phyloP scores from a whole-genome alignment of 345 rosid species.

The Lagerstroemia speciosa region DNA sequence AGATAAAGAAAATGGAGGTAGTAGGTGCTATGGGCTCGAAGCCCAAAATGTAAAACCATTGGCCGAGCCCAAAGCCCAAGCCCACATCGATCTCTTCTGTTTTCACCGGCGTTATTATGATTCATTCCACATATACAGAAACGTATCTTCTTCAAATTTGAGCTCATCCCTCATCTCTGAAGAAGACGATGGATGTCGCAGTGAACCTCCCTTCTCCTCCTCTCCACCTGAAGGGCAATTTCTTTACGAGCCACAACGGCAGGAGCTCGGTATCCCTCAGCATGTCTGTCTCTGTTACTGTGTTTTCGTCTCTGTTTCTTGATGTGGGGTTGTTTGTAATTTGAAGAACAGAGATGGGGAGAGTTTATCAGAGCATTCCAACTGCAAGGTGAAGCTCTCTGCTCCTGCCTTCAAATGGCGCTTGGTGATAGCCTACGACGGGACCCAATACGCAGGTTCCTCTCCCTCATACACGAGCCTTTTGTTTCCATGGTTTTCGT shows the following conservation, averaged over 20 bases:
- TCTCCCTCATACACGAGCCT: not conserved
- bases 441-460: slow-evolving; percentile 65
- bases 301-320: not conserved
- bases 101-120: too few relatives aligned
- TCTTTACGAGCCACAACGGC: too few relatives aligned
- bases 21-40: too few relatives aligned
- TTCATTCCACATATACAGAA: too few relatives aligned
- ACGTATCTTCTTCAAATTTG: not conserved
- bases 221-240: slow-evolving; percentile 7
- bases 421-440: slow-evolving; percentile 70
- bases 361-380: slow-evolving; percentile 12
- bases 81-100: too few relatives aligned
- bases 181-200: slow-evolving; percentile 25
- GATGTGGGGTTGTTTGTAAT: slow-evolving; percentile 1
- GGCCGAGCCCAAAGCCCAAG: too few relatives aligned
- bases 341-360: slow-evolving; percentile 13
- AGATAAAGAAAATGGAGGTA: too few relatives aligned
- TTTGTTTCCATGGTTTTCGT: not conserved
- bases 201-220: slow-evolving; percentile 19
- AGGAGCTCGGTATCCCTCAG: slow-evolving; percentile 1
- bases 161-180: not conserved
- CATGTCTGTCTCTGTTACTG: not conserved
- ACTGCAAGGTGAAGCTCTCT: slow-evolving; percentile 15
- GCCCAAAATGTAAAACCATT: too few relatives aligned
- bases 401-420: slow-evolving; percentile 59